These are phyloP conservation scores for Hypoxylon sp. DNA, from an alignment of 2,329 filamentous ascomycete species.

Conservation along the genomic window DNA sequence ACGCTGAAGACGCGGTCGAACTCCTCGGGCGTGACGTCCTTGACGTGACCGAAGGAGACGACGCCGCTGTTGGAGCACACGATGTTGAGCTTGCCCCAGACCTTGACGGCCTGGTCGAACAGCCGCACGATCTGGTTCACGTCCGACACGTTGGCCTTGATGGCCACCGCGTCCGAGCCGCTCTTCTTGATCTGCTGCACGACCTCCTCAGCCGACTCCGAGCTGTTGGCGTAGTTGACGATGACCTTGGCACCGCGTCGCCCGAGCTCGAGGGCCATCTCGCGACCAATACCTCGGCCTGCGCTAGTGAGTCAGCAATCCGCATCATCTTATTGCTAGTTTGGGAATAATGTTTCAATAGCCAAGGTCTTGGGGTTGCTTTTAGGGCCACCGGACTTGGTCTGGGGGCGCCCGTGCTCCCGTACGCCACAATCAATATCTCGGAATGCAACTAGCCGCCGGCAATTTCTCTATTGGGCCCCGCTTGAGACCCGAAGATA, in stretches of 20 bases:
- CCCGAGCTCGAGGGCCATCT: conserved; percentile 76
- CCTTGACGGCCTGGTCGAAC: conserved; percentile 73
- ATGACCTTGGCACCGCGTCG: conserved; percentile 75
- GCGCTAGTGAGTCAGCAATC: conserved; percentile 20
- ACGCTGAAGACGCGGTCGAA: conserved; percentile 79
- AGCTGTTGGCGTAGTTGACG: conserved; percentile 77
- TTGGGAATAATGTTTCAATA: conserved; percentile 16
- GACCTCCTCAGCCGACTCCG: conserved; percentile 74
- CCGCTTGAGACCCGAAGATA: neutral
- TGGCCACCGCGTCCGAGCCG: conserved; percentile 73
- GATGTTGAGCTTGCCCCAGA: conserved; percentile 78
- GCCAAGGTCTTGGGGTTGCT: neutral
- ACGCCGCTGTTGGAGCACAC: conserved; percentile 80
- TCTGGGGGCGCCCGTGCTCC: conserved; percentile 44
- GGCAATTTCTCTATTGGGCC: neutral
- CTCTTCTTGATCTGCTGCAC: conserved; percentile 75
- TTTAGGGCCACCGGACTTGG: conserved; percentile 45
- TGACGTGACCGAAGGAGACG: conserved; percentile 76
- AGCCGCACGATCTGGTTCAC: conserved; percentile 73
- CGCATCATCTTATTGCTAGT: neutral
- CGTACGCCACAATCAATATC: conserved; percentile 6
- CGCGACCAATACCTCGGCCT: conserved; percentile 76
- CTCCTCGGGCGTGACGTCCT: conserved; percentile 78
- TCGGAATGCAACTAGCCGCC: conserved; percentile 31
- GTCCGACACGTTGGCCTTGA: conserved; percentile 78